Percentiles rank a stretch among this genome's conserved stretches.
Evolutionary conservation across 192 early-diverging fungal genomes (phyloP).

Genomic region (Coemansia sp.): DNA sequence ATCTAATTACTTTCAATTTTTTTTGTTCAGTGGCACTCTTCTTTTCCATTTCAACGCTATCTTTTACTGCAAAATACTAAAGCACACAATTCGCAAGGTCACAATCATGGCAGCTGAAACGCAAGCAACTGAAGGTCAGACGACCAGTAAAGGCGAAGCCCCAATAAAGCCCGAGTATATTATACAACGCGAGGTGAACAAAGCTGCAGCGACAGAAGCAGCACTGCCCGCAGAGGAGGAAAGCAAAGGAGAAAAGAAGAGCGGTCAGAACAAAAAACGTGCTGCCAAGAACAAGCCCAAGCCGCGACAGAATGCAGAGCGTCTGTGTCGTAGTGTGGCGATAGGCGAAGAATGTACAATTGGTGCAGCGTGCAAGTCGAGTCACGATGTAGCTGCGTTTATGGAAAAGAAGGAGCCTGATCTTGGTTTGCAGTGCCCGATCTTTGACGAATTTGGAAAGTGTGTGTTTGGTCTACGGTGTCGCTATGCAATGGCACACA

Average conservation of each 20-base stretch:
- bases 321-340: slow-evolving; percentile 58
- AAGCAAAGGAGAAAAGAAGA: background rate
- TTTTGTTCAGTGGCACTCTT: too few relatives aligned
- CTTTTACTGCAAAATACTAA: too few relatives aligned
- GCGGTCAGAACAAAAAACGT: slow-evolving; percentile 29
- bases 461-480: slow-evolving; percentile 67
- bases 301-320: background rate
- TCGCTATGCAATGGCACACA: slow-evolving; percentile 59
- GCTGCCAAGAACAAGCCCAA: slow-evolving; percentile 13
- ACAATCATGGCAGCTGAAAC: background rate
- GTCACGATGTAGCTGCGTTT: slow-evolving; percentile 78
- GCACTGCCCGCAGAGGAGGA: background rate
- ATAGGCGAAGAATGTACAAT: slow-evolving; percentile 54
- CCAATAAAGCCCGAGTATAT: slow-evolving; percentile 27
- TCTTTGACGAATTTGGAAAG: slow-evolving; percentile 72
- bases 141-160: slow-evolving; percentile 11
- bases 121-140: background rate
- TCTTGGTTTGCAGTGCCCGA: slow-evolving; percentile 67
- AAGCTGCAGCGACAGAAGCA: background rate
- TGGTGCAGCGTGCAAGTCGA: slow-evolving; percentile 67
- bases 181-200: background rate
- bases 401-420: slow-evolving; percentile 73
- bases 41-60: too few relatives aligned
- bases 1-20: too few relatives aligned
- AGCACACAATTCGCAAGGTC: too few relatives aligned